These are phyloP conservation scores for Naganishia sp. DNA, from an alignment of 1,284 basidiomycete species.

Conservation along the genomic window DNA sequence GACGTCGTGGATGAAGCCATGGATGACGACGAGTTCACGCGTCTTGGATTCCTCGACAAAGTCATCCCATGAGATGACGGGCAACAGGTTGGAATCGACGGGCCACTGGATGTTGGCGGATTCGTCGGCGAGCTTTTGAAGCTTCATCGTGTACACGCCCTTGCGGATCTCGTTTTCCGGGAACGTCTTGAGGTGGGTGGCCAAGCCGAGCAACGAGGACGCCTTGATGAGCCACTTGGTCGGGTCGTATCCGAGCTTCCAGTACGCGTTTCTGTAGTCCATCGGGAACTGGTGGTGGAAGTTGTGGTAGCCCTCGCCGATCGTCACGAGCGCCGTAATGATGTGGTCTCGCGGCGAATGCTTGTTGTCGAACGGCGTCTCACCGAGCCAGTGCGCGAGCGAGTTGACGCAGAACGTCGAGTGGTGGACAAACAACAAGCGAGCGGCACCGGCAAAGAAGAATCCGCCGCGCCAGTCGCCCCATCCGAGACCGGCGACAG, in stretches of 20 bases:
- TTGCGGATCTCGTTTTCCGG: conserved; percentile 91
- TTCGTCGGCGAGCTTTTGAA: conserved; percentile 74
- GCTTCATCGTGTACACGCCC: conserved; percentile 88
- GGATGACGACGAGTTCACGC: conserved; percentile 75
- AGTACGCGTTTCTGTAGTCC: conserved; percentile 92
- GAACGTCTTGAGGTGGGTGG: conserved; percentile 85
- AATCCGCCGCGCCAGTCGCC: conserved; percentile 81
- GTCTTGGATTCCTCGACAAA: conserved; percentile 73
- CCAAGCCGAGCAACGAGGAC: conserved; percentile 68
- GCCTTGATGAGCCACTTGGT: conserved; percentile 85
- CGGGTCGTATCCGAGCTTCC: conserved; percentile 79
- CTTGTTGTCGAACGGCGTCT: conserved; percentile 90
- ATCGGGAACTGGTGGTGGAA: conserved; percentile 92
- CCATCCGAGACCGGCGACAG: conserved; percentile 78
- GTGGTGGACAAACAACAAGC: conserved; percentile 85
- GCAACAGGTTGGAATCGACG: conserved; percentile 66
- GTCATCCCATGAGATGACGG: conserved; percentile 81
- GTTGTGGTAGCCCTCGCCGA: conserved; percentile 95
- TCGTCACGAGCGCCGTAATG: conserved; percentile 80
- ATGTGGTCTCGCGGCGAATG: conserved; percentile 88
- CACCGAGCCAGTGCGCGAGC: conserved; percentile 90
- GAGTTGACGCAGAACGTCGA: conserved; percentile 96
- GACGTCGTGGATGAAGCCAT: conserved; percentile 89
- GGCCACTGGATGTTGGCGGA: conserved; percentile 78
- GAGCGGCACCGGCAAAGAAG: conserved; percentile 79